phyloP scores from a whole-genome alignment of 2,329 filamentous ascomycete genomes.

The Penicillium sp. region DNA sequence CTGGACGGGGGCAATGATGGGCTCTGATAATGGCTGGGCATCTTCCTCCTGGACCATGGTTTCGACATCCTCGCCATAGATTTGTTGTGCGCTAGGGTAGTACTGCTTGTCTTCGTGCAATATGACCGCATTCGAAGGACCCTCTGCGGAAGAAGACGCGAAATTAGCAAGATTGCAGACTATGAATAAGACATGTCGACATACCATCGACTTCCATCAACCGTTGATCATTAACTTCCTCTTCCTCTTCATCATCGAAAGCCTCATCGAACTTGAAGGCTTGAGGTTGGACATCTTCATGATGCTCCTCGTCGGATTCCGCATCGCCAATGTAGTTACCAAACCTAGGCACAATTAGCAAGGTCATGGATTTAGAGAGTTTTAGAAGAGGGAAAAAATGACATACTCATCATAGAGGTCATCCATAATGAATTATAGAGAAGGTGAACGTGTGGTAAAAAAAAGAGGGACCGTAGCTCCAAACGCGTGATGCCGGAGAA shows the following conservation, averaged over 20 bases:
- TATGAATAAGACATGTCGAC: conserved; percentile 18
- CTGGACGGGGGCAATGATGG: conserved; percentile 89
- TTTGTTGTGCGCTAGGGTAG: conserved; percentile 95
- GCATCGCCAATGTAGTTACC: conserved; percentile 98
- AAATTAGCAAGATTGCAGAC: conserved; percentile 26
- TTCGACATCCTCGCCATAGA: conserved; percentile 93
- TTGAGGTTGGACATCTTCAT: conserved; percentile 72
- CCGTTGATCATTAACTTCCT: conserved; percentile 70
- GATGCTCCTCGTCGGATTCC: conserved; percentile 81
- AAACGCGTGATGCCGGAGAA: conserved; percentile 22
- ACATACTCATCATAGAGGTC: conserved; percentile 92
- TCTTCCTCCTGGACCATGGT: conserved; percentile 96
- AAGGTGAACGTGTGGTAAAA: conserved; percentile 23
- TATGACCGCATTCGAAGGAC: conserved; percentile 93
- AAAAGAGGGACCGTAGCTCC: conserved; percentile 11
- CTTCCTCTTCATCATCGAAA: conserved; percentile 60
- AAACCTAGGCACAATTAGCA: conserved; percentile 61
- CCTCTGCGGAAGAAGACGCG: conserved; percentile 59
- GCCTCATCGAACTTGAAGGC: conserved; percentile 77
- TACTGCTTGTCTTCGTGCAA: conserved; percentile 99
- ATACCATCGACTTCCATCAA: conserved; percentile 89
- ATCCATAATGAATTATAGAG: conserved; percentile 62
- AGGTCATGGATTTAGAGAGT: conserved; percentile 15
- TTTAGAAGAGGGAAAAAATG: neutral
- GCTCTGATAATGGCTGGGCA: conserved; percentile 85